Evolutionary conservation across 1,284 basidiomycete genomes (phyloP).

Genomic region (Porogramme epimiltina): DNA sequence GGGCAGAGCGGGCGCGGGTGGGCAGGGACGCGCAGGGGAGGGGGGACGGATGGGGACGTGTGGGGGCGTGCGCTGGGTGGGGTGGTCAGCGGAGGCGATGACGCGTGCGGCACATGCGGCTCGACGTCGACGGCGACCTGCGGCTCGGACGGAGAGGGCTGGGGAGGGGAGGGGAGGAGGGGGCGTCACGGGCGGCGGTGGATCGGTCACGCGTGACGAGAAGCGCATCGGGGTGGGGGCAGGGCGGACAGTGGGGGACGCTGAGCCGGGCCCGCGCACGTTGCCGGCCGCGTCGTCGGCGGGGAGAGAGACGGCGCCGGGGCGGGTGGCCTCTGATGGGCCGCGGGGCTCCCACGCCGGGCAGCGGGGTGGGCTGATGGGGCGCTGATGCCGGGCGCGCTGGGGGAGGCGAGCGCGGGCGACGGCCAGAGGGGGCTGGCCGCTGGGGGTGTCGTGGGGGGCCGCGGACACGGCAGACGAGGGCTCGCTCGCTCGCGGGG

Average conservation of each 20-base stretch:
- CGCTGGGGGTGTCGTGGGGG: not conserved
- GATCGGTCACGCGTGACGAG: not conserved
- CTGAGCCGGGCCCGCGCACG: conserved; percentile 26
- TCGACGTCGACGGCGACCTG: not conserved
- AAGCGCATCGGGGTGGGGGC: not conserved
- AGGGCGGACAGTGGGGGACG: conserved; percentile 19
- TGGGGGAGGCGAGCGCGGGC: conserved; percentile 14
- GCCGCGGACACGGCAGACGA: not conserved
- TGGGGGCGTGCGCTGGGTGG: not conserved
- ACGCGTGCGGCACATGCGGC: not conserved
- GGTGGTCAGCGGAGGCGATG: not conserved
- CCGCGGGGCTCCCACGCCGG: conserved; percentile 24
- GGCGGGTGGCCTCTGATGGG: conserved; percentile 19
- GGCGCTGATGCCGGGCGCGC: conserved; percentile 9
- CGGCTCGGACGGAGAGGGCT: not conserved
- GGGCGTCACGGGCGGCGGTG: not conserved
- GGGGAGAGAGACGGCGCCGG: conserved; percentile 22
- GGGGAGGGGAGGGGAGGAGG: not conserved
- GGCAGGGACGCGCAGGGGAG: too few relatives aligned
- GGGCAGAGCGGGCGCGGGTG: conserved; percentile 1
- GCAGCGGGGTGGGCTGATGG: conserved; percentile 18
- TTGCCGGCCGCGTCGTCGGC: conserved; percentile 26
- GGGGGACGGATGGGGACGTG: not conserved
- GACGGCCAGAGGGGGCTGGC: conserved; percentile 10
- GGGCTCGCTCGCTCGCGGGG: too few relatives aligned